These are phyloP conservation scores for Carex cristatella DNA, from an alignment of 176 grass and related monocot genomes.

Conservation along the genomic window DNA sequence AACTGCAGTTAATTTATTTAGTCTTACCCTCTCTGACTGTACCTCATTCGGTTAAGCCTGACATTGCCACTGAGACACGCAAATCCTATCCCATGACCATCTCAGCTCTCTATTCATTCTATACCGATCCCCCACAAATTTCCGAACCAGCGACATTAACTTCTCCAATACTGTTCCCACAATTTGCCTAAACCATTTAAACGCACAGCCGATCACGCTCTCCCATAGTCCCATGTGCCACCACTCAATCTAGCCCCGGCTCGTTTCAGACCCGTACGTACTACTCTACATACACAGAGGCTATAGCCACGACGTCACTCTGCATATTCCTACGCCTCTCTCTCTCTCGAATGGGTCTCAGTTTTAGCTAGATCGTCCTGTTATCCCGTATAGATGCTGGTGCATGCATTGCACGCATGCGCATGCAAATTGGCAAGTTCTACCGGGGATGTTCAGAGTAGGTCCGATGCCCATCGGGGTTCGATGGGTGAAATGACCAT, in stretches of 20 bases:
- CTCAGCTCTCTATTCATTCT: too few species aligned
- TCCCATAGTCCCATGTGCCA: constrained; percentile 14
- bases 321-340: constrained; percentile 6
- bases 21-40: background rate
- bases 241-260: background rate
- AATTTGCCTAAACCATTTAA: constrained; percentile 16
- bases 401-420: constrained; percentile 8
- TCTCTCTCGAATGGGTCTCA: background rate
- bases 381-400: constrained; percentile 13
- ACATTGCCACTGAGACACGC: constrained; percentile 11
- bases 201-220: background rate
- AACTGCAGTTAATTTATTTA: constrained; percentile 12
- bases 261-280: background rate
- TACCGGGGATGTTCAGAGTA: background rate
- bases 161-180: background rate
- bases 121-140: background rate
- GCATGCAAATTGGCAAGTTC: constrained; percentile 3
- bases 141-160: constrained; percentile 12
- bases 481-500: too few species aligned
- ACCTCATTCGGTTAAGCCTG: constrained; percentile 4
- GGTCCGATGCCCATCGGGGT: too few species aligned
- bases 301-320: background rate
- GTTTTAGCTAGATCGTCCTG: constrained; percentile 3
- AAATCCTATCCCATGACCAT: constrained; percentile 1
- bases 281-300: background rate